Evolutionary conservation across 495 filamentous ascomycete genomes (phyloP), one percentile per base, ranked within the genome.

Genomic region (Trichocladium uniseriatum): DNA sequence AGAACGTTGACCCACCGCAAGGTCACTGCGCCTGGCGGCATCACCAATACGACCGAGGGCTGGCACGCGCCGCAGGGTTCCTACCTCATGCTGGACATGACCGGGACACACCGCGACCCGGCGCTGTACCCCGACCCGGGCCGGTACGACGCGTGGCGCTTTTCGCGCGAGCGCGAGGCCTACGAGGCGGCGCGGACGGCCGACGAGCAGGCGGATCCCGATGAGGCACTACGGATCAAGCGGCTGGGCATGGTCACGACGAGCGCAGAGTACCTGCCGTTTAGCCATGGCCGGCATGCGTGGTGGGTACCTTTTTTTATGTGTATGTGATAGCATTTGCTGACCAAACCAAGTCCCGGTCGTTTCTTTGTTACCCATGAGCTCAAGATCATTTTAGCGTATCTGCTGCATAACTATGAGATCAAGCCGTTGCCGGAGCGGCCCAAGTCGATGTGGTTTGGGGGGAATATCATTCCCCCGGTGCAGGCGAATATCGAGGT

Each of bases 341-440:
- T 51, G 15, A 52, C 29, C 28, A 22, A 10, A 14, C 0, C 24
- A 43, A 66, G 71, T 20, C 69, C 69, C 15, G 70, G 70, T 11
- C 58, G 69, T 13, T 73, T 75, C 55, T 69, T 75, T 43, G 70
- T 72, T 6, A 61, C 65, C 16, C 64, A 64, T 42, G 62, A 68
- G 48, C 48, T 75, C 22, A 75, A 73, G 49, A 64, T 73, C 43
- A 57, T 65, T 4, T 31, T 73, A 24, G 60, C 59, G 16, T 67
- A 69, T 47, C 38, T 70, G 16, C 28, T 71, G 16, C 39, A 63
- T 15, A 70, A 72, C 45, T 74, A 72, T 52, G 71, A 74, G 9
- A 52, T 69, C 38, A 62, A 64, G 36, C 55, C 56, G 5, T 38
- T 67, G 19, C 39, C 38, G 1, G 51, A 65, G 31, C 21, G 51